Percentiles rank a stretch among this genome's conserved stretches.
phyloP scores from a whole-genome alignment of 169 alveolate species.

The Eimeria maxima region DNA sequence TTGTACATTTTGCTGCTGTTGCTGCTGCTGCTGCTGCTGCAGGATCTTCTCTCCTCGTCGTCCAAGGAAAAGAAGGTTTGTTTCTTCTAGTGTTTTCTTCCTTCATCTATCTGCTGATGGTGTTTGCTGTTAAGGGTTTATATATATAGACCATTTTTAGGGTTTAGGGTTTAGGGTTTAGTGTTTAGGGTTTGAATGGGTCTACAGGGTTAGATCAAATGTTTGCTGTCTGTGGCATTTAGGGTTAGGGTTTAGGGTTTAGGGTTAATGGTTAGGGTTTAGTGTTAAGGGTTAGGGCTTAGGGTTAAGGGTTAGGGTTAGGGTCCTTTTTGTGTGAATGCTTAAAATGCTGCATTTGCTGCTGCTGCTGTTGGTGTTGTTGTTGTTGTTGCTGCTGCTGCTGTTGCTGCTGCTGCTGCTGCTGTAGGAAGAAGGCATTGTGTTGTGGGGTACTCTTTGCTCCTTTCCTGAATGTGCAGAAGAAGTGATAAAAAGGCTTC shows the following conservation, averaged over 20 bases:
- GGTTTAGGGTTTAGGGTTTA: no score
- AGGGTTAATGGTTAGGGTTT: no score
- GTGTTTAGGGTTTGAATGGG: not conserved
- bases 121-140: no score
- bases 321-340: not conserved
- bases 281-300: no score
- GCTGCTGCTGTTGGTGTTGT: not conserved
- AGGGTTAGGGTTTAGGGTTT: no score
- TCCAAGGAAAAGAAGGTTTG: not conserved
- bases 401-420: no score
- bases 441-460: constrained; percentile 23
- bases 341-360: not conserved
- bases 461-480: constrained; percentile 5
- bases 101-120: not conserved
- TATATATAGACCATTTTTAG: no score
- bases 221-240: not conserved
- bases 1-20: not conserved
- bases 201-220: no score
- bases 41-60: not conserved
- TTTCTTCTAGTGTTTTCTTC: not conserved
- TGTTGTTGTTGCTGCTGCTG: no score
- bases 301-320: no score
- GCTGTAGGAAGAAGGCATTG: constrained; percentile 52
- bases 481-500: not conserved
- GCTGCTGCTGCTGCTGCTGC: constrained; percentile 20